Evolutionary conservation across 225 moss, liverwort and hornwort species (phyloP).

Genomic region (Thuidium tamariscinum): DNA sequence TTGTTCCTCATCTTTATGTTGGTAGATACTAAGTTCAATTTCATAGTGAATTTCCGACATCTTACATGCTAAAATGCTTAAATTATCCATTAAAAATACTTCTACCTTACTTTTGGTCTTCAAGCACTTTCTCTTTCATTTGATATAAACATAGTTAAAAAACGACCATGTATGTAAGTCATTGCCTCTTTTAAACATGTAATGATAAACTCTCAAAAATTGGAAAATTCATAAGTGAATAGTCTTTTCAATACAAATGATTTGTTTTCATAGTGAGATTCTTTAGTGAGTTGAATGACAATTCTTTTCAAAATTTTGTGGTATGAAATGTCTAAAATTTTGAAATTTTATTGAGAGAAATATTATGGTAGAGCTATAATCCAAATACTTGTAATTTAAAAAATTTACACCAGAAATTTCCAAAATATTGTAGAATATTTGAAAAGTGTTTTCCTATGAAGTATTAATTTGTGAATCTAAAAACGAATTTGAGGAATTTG

Average conservation of each 20-base stretch:
- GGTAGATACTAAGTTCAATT: too few species aligned
- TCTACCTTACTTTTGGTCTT: too few species aligned
- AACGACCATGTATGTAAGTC: accelerated
- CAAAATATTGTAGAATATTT: not conserved
- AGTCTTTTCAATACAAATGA: not conserved
- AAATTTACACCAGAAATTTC: not conserved
- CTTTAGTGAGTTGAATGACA: not conserved
- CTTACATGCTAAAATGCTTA: too few species aligned
- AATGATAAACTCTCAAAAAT: not conserved
- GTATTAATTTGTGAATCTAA: not conserved
- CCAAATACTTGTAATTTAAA: not conserved
- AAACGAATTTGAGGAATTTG: not conserved
- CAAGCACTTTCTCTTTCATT: not conserved
- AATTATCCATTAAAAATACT: too few species aligned
- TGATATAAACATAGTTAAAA: not conserved
- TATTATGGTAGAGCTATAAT: too few species aligned
- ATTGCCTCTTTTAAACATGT: not conserved
- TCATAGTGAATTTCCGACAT: too few species aligned
- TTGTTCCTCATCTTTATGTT: too few species aligned
- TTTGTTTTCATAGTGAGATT: not conserved
- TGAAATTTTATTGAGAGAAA: not conserved
- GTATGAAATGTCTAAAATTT: not conserved
- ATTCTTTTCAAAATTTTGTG: not conserved
- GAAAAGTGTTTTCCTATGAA: not conserved
- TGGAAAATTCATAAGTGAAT: not conserved